A percentile compares a stretch with the other conserved stretches of the same genome.
phyloP scores from a whole-genome alignment of 176 grass and related monocot species.

The Aegilops longissima region DNA sequence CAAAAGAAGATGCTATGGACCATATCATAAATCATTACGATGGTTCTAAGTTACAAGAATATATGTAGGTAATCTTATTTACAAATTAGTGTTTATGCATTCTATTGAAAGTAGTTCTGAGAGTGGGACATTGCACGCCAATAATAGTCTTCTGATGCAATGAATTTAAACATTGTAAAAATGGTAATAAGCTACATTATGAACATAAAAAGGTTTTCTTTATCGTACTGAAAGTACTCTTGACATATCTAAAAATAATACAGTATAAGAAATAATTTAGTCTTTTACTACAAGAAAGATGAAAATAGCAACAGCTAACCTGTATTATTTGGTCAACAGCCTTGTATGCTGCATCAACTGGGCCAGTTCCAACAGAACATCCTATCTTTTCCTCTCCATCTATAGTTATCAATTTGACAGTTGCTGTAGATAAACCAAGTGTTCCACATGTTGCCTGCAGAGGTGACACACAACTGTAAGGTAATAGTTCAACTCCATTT shows the following conservation, averaged over 20 bases:
- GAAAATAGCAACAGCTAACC: conserved; percentile 27
- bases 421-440: conserved; percentile 84
- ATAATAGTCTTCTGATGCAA: not conserved
- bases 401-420: conserved; percentile 75
- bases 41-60: not conserved
- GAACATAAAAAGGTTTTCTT: not conserved
- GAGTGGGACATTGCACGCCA: not conserved
- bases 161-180: not conserved
- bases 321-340: conserved; percentile 89
- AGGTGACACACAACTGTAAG: not conserved
- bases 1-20: not conserved
- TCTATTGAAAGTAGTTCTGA: not conserved
- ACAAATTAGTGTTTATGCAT: not conserved
- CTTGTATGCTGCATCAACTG: conserved; percentile 98
- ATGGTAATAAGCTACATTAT: not conserved
- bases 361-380: conserved; percentile 76
- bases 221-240: not conserved
- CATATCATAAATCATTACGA: conserved; percentile 5
- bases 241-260: not conserved
- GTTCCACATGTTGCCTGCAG: conserved; percentile 91
- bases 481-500: not conserved
- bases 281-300: not conserved
- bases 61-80: not conserved
- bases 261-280: no score
- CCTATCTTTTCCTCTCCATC: conserved; percentile 83